Conservation (phyloP, 2,329 filamentous ascomycete species). For the Neurospora crassa region DNA sequence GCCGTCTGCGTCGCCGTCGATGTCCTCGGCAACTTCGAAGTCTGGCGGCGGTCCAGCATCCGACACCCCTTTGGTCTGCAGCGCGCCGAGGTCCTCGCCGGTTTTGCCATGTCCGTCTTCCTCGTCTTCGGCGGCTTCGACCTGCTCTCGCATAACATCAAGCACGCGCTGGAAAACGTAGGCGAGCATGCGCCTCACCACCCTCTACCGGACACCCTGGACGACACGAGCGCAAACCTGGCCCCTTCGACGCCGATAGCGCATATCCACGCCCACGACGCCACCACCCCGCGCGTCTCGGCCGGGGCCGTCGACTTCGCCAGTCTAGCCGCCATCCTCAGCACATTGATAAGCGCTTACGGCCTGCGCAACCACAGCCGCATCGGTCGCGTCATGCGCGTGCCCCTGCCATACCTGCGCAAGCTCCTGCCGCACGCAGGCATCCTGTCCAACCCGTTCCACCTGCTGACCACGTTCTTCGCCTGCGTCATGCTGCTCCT, state of each 20-base stretch:
- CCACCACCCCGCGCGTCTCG: slow-evolving; percentile 16
- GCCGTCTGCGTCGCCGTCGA: slow-evolving; percentile 88
- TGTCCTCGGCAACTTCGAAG: slow-evolving; percentile 91
- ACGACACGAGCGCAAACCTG: neutral
- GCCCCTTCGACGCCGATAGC: slow-evolving; percentile 37
- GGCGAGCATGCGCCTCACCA: slow-evolving; percentile 62
- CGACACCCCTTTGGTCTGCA: slow-evolving; percentile 91
- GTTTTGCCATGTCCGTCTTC: slow-evolving; percentile 92
- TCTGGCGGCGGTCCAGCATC: slow-evolving; percentile 88
- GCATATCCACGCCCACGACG: slow-evolving; percentile 16
- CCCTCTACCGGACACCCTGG: slow-evolving; percentile 33
- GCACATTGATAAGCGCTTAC: slow-evolving; percentile 79
- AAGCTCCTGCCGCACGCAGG: slow-evolving; percentile 67
- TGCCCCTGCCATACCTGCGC: slow-evolving; percentile 55
- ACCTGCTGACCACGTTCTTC: slow-evolving; percentile 87
- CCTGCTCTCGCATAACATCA: slow-evolving; percentile 84
- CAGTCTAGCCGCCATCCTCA: slow-evolving; percentile 69
- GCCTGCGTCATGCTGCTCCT: slow-evolving; percentile 65
- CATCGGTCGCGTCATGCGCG: slow-evolving; percentile 84
- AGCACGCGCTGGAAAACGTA: slow-evolving; percentile 71
- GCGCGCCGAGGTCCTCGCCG: slow-evolving; percentile 84
- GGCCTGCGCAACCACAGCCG: slow-evolving; percentile 82
- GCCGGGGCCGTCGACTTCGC: slow-evolving; percentile 72
- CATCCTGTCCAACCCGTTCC: slow-evolving; percentile 87
- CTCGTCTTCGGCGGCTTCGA: slow-evolving; percentile 97